Evolutionary conservation across 1,139 yeast species (phyloP), one percentile per base, ranked within the genome.

Genomic region (Blastobotrys illinoisensis): DNA sequence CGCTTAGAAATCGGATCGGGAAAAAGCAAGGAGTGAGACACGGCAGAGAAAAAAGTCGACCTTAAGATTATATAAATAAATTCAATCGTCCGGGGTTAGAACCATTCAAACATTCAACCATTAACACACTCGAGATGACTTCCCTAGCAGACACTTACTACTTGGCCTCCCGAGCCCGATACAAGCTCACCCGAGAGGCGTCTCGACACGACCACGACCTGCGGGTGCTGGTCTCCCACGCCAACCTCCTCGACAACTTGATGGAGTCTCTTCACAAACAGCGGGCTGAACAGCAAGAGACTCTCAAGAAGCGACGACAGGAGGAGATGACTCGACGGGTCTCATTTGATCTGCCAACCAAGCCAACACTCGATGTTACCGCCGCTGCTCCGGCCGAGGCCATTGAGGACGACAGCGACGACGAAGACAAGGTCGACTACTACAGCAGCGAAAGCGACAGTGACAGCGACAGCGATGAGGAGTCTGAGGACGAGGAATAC

Each of bases 111-210:
- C 3, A n/a, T 11, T 7, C 20, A 14, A 16, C 13, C 20, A 40
- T 32, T 32, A 4, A 13, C 16, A n/a, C 9, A 44, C 24, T 45
- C 18, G 23, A 23, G 23, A 47, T 47, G 44, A 28, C 52, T n/a
- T 40, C 50, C 14, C 44, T 48, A n/a, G 45, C 82, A n/a, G 80
- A 82, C 63, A 77, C 88, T 7, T 85, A 84, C 68, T 68, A 80
- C 28, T 76, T 86, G 56, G 91, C 93, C 36, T 79, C 86, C 47
- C 80, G 77, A 64, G 95, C 87, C 13, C 81, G 88, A 66, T 65
- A 79, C 45, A 86, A 85, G 72, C 78, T 87, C 43, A 81, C 88
- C 45, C 76, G 71, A 56, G 90, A 85, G 66, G 91, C 91, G 3
- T 67, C 79, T 40, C 77, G 78, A 58, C 79, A 80, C 7, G 86